Conservation (phyloP, 1,284 basidiomycete species). For the Malassezia pachydermatis region DNA sequence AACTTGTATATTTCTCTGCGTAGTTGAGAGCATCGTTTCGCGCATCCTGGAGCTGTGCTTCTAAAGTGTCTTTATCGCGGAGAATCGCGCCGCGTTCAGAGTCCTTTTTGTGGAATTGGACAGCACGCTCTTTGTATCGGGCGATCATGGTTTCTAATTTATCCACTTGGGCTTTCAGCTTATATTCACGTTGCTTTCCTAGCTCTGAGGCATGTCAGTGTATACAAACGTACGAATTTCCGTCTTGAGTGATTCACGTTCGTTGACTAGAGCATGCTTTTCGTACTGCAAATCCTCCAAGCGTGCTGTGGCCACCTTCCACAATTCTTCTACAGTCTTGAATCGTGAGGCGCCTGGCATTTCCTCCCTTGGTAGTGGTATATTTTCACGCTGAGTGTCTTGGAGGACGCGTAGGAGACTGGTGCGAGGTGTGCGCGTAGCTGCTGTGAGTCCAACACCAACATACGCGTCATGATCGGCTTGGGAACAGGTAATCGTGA, state of each 20-base stretch:
- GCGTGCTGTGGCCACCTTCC: slow-evolving; percentile 1
- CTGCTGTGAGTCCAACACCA: background rate
- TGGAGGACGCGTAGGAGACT: background rate
- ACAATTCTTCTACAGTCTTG: slow-evolving; percentile 8
- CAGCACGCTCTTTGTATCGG: slow-evolving; percentile 16
- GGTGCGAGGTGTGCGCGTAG: slow-evolving; percentile 5
- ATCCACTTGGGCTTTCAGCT: slow-evolving; percentile 7
- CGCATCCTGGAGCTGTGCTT: background rate
- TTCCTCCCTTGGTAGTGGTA: background rate
- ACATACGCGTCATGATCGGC: background rate
- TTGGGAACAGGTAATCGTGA: slow-evolving; percentile 13
- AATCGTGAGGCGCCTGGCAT: background rate
- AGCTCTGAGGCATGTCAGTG: slow-evolving; percentile 7
- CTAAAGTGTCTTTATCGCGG: background rate
- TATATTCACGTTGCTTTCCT: slow-evolving; percentile 14
- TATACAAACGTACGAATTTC: slow-evolving; percentile 12
- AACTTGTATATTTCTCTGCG: too few species aligned
- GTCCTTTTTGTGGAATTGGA: background rate
- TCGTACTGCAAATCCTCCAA: slow-evolving; percentile 11
- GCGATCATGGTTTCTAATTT: slow-evolving; percentile 12
- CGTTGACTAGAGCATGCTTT: slow-evolving; percentile 13
- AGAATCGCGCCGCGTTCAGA: background rate
- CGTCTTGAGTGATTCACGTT: slow-evolving; percentile 12
- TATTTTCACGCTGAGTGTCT: slow-evolving; percentile 6
- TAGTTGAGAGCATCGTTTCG: background rate